Conservation (phyloP, 257 asterid genomes). For the Scutellaria barbata region DNA sequence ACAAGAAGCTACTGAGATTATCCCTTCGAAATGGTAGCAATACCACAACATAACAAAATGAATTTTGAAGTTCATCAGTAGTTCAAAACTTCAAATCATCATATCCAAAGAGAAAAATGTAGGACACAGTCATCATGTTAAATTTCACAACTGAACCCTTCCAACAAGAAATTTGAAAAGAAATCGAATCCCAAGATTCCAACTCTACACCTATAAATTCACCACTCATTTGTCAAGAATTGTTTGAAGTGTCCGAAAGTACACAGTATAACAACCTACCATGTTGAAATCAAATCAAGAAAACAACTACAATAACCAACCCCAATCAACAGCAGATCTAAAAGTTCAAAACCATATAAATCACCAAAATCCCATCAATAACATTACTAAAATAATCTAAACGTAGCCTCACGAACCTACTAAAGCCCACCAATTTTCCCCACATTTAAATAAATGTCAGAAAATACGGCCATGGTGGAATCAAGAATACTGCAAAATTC, state of each 20-base stretch:
- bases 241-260: conserved; percentile 17
- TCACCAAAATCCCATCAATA: background rate
- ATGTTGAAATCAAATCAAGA: conserved; percentile 20
- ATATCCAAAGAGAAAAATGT: background rate
- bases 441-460: background rate
- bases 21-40: background rate
- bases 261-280: background rate
- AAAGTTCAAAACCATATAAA: background rate
- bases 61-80: conserved; percentile 11
- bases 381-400: background rate
- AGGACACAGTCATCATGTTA: background rate
- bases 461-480: background rate
- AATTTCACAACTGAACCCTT: background rate
- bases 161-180: background rate
- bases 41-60: background rate
- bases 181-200: background rate
- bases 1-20: background rate
- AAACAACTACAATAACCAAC: conserved; percentile 17
- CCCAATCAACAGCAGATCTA: conserved; percentile 34
- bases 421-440: background rate
- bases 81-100: conserved; percentile 2
- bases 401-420: conserved; percentile 17
- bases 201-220: background rate
- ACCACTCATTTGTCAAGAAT: background rate
- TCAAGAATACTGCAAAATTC: background rate